Evolutionary conservation across 306 rosid genomes (phyloP).

Genomic region (Malus sylvestris): DNA sequence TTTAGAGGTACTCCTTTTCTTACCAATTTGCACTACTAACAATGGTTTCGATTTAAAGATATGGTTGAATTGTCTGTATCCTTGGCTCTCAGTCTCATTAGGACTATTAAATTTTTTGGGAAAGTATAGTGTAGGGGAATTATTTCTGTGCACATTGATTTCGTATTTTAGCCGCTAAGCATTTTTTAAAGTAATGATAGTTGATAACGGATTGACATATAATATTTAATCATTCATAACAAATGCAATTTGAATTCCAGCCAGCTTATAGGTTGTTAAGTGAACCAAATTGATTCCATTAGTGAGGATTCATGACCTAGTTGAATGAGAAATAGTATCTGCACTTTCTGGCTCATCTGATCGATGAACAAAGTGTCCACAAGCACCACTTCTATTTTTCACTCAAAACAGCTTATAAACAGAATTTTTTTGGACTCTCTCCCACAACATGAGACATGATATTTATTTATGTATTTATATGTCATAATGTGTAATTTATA

Average conservation of each 20-base stretch:
- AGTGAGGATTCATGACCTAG: neutral
- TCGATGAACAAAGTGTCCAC: neutral
- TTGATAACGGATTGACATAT: neutral
- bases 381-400: neutral
- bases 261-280: neutral
- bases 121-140: neutral
- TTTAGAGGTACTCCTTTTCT: constrained; percentile 48
- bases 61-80: neutral
- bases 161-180: neutral
- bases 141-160: neutral
- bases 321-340: neutral
- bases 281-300: neutral
- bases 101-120: neutral
- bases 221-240: neutral
- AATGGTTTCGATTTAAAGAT: neutral
- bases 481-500: neutral
- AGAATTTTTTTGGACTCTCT: neutral
- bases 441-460: neutral
- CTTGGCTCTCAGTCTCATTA: neutral
- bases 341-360: neutral
- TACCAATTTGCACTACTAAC: neutral
- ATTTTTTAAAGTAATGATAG: neutral
- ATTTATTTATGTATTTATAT: neutral
- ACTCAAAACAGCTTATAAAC: neutral
- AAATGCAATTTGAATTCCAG: neutral